These are phyloP conservation scores for Tripidium arundinaceum DNA, from an alignment of 202 grass and related monocot genomes.

Conservation along the genomic window DNA sequence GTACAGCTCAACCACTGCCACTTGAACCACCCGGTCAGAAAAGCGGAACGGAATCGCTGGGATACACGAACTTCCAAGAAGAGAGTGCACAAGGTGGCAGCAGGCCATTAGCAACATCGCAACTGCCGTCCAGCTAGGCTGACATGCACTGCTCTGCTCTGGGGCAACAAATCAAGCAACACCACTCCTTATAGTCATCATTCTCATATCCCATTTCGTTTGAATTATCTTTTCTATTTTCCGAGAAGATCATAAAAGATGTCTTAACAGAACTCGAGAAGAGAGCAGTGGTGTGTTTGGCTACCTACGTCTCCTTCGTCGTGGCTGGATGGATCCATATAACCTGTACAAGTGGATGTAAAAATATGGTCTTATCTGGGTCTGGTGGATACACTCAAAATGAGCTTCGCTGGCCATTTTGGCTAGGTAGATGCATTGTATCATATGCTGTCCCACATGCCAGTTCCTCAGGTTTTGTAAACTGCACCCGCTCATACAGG, in stretches of 20 bases:
- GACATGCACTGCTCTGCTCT: constrained; percentile 6
- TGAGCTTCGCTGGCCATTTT: too few species aligned
- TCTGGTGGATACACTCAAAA: too few species aligned
- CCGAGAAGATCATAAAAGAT: background rate
- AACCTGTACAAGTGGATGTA: too few species aligned
- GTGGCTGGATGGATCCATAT: too few species aligned
- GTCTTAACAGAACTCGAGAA: background rate
- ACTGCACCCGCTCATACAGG: too few species aligned
- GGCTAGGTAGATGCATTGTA: too few species aligned
- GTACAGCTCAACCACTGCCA: background rate
- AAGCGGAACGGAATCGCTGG: background rate
- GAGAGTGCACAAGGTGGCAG: background rate
- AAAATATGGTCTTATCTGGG: too few species aligned
- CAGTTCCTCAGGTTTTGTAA: too few species aligned
- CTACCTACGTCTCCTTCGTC: too few species aligned
- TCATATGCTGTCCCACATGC: too few species aligned
- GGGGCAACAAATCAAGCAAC: background rate
- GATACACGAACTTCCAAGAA: background rate
- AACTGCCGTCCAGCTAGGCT: constrained; percentile 25
- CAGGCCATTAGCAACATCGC: constrained; percentile 4
- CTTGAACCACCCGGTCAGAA: background rate
- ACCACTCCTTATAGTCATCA: background rate
- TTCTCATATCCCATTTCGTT: background rate
- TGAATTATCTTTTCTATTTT: background rate
- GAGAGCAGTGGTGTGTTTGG: background rate